Base-by-base conservation (phyloP, 169 alveolate species). In the Blepharisma undulans region DNA sequence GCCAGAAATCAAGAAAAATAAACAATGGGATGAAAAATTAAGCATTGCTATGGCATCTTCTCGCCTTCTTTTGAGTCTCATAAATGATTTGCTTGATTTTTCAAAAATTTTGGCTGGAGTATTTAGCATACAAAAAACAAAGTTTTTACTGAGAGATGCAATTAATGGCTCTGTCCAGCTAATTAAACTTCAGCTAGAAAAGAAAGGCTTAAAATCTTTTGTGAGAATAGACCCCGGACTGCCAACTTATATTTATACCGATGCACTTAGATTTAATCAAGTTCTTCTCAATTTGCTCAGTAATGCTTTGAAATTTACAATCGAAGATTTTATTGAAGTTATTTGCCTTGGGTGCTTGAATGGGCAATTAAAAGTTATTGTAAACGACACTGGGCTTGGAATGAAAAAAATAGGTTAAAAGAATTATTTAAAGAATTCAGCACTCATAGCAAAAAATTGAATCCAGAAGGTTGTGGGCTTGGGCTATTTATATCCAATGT, bases 71-170 rank as follows among this genome's bases (percentile, higher is more conserved):
- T 22, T 82, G 18, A n/a, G 48, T 29, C 25, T 82, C n/a, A 82
- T 82, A n/a, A 82, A 82, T 48, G 89, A 82, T 48, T 48, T 82
- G 21, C 27, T 82, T 4, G 89, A 82, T 59, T 82, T 33, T 82
- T 30, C 89, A 6, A 19, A 82, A 59, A 82, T 82, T n/a, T 19
- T 82, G 30, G 22, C 72, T 30, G 89, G 89, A 22, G 48, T 76
- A 21, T 82, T 82, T 30, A 34, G 48, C 6, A 32, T 82, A 4
- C 34, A 19, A 19, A 33, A 33, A 81, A 5, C 72, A n/a, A n/a
- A 4, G 16, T 82, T 82, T 29, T 22, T 6, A n/a, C 10, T 82
- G 5, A n/a, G 22, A n/a, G 48, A 48, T 8, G n/a, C 22, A 29
- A 18, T 82, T 19, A 48, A 82, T 22, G 18, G 25, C 72, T 21